Conservation (phyloP, 352 stramenopile species). For the Phytophthora pinifolia region DNA sequence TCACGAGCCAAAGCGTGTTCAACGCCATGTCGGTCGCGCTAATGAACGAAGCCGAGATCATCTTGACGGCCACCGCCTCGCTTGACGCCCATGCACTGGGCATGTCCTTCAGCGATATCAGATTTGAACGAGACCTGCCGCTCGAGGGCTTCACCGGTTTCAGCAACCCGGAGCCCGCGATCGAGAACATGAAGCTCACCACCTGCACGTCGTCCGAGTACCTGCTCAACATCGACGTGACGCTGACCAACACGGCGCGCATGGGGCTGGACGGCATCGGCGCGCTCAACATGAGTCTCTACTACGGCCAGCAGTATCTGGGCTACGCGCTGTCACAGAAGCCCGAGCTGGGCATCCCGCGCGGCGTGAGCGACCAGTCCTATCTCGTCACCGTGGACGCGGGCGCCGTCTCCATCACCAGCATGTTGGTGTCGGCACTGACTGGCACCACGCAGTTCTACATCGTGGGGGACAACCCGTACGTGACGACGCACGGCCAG, state of each 20-base stretch:
- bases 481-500: slow-evolving; percentile 34
- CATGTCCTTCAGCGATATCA: slow-evolving; percentile 44
- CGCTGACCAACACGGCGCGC: slow-evolving; percentile 45
- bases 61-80: slow-evolving; percentile 30
- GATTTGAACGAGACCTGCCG: slow-evolving; percentile 49
- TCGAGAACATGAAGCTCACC: slow-evolving; percentile 55
- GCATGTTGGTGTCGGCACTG: slow-evolving; percentile 42
- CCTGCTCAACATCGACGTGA: slow-evolving; percentile 54
- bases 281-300: slow-evolving; percentile 67
- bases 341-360: slow-evolving; percentile 44
- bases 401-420: slow-evolving; percentile 28
- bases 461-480: slow-evolving; percentile 49
- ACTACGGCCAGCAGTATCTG: slow-evolving; percentile 59
- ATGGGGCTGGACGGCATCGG: slow-evolving; percentile 58
- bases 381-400: slow-evolving; percentile 47
- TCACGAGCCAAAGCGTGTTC: slow-evolving; percentile 48
- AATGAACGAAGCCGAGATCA: slow-evolving; percentile 42
- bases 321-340: slow-evolving; percentile 54
- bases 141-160: slow-evolving; percentile 57
- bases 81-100: slow-evolving; percentile 43
- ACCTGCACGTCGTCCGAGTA: slow-evolving; percentile 35
- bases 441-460: slow-evolving; percentile 44
- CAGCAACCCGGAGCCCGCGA: slow-evolving; percentile 33
- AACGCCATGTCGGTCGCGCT: slow-evolving; percentile 37
- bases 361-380: slow-evolving; percentile 45